A percentile compares a stretch with the other conserved stretches of the same genome.
These are phyloP conservation scores for Elongisporangium senticosum DNA, from an alignment of 352 stramenopile genomes.

Conservation along the genomic window DNA sequence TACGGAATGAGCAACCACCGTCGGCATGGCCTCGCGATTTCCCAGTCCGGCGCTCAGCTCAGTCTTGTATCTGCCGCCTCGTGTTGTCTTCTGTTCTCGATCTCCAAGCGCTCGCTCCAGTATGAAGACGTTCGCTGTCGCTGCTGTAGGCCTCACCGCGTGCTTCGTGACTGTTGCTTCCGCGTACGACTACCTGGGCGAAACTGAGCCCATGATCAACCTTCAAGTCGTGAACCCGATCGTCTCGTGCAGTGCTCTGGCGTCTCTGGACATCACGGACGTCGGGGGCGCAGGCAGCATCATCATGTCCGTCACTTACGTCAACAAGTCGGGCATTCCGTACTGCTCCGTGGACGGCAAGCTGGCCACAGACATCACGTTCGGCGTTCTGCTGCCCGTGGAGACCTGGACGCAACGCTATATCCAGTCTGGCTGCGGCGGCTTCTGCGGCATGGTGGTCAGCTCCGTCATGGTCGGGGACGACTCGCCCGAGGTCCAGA, in stretches of 20 bases:
- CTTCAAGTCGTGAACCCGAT: constrained; percentile 11
- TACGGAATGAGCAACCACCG: too few relatives aligned
- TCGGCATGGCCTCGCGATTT: too few relatives aligned
- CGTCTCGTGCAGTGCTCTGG: constrained; percentile 12
- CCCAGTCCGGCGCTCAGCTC: too few relatives aligned
- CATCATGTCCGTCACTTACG: constrained; percentile 10
- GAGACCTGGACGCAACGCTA: constrained; percentile 34
- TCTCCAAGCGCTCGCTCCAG: too few relatives aligned
- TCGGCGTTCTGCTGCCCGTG: constrained; percentile 24
- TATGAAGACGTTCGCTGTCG: too few relatives aligned
- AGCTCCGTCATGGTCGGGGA: constrained; percentile 16
- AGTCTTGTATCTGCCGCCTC: too few relatives aligned
- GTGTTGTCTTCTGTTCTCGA: too few relatives aligned
- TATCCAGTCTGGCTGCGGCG: constrained; percentile 33
- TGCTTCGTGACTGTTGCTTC: too few relatives aligned
- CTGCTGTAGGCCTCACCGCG: too few relatives aligned
- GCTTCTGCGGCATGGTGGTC: constrained; percentile 26
- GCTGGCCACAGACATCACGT: constrained; percentile 15
- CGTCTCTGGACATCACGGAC: constrained; percentile 18
- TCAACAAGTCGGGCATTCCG: constrained; percentile 8
- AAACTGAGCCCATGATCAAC: background rate
- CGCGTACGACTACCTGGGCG: background rate
- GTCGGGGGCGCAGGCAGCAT: constrained; percentile 12
- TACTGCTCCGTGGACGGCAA: constrained; percentile 25
- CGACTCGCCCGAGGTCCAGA: constrained; percentile 13